A percentile compares a stretch with the other conserved stretches of the same genome.
Conservation (phyloP, 2,329 filamentous ascomycete species). For the Monilinia fructicola region DNA sequence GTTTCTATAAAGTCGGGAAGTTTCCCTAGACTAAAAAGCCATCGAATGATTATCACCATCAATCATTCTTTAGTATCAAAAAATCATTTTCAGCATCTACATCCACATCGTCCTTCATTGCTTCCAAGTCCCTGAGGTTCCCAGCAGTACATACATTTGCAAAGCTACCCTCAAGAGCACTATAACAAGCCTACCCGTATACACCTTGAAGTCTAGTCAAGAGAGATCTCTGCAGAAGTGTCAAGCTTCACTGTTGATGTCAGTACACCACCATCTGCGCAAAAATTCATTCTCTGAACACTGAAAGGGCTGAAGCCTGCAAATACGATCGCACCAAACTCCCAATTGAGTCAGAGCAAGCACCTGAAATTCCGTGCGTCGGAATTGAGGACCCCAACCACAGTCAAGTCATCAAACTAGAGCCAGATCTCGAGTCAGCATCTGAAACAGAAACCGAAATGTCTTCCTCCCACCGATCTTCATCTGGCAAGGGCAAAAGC, state of each 20-base stretch:
- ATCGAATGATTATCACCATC: constrained; percentile 19
- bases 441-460: constrained; percentile 38
- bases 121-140: not conserved
- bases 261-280: constrained; percentile 19
- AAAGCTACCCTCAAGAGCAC: not conserved
- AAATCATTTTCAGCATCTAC: not conserved
- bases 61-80: not conserved
- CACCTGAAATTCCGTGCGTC: constrained; percentile 31
- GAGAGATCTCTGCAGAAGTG: not conserved
- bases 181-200: not conserved
- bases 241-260: constrained; percentile 34
- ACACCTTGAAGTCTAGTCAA: not conserved
- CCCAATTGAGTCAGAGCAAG: constrained; percentile 25
- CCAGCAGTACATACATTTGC: not conserved
- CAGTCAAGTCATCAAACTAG: constrained; percentile 28
- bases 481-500: constrained; percentile 33
- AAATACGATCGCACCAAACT: constrained; percentile 28
- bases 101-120: not conserved
- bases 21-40: not conserved
- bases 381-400: constrained; percentile 35
- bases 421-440: constrained; percentile 25
- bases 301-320: constrained; percentile 31
- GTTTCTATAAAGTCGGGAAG: constrained; percentile 23
- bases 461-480: constrained; percentile 38
- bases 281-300: constrained; percentile 26